Base-by-base conservation (phyloP, 768 basidiomycete genomes). In the Lactarius hatsudake region DNA sequence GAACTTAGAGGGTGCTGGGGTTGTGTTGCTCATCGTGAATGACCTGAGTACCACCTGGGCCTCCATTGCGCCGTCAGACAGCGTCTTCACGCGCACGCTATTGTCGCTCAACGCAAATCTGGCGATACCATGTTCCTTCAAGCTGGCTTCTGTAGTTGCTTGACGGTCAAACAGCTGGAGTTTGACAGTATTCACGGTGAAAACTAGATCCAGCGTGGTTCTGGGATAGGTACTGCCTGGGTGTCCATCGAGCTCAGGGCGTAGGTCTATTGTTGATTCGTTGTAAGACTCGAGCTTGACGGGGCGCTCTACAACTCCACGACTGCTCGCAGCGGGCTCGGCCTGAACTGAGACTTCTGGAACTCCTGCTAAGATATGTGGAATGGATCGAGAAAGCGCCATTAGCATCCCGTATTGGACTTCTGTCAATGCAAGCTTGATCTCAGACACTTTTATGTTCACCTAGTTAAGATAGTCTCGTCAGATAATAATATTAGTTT, bases 1-100 rank as follows among this genome's bases (percentile, higher is more conserved):
- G 80, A 95, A 98, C 72, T 85, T 89, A 30, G 93, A 91, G 57
- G 81, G 81, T 8, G 93, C 93, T 0, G 91, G 85, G 61, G 89
- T 83, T 2, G 89, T 98, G 74, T 96, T 96, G 76, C 84, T 87
- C 82, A 98, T 89, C 0, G 94, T 94, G 73, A 98, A 89, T 0
- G 96, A 96, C 72, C 88, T 87, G n/a, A 98, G 77, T 32, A 94
- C 82, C 58, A 98, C 79, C 76, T 97, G 95, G 2, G 90, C 88
- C 75, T 97, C 94, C 67, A 85, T 82, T n/a, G 93, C 85, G 23
- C 91, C 89, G 75, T 96, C 87, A 23, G 89, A 89, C 30, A 94
- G 82, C 72, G 87, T 81, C 77, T 97, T 96, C 72, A 91, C 81
- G 58, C 93, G 86, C 64, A 97, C 79, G 38, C 82, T 86, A 69